A percentile compares a stretch with the other conserved stretches of the same genome.
These are phyloP conservation scores for Lentinula aciculospora DNA, from an alignment of 768 basidiomycete genomes.

Conservation along the genomic window DNA sequence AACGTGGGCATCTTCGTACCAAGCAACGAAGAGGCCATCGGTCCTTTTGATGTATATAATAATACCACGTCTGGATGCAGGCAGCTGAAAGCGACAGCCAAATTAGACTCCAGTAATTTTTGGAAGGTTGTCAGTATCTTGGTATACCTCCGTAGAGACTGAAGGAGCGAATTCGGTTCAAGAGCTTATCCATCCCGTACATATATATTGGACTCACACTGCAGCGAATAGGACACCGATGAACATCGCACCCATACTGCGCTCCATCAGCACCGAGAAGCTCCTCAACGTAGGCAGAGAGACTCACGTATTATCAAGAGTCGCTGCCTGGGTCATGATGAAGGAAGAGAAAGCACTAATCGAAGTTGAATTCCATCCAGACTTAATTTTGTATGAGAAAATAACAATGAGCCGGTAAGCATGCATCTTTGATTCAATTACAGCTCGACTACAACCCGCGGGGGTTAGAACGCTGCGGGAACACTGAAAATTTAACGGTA, in stretches of 20 bases:
- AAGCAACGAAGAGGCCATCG: not conserved
- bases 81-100: not conserved
- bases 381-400: not conserved
- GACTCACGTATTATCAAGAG: slow-evolving; percentile 2
- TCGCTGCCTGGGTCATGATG: not conserved
- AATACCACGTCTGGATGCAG: slow-evolving; percentile 2
- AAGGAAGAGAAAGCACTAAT: no score
- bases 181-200: not conserved
- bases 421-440: not conserved
- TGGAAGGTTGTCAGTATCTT: not conserved
- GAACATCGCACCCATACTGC: slow-evolving; percentile 5
- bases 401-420: not conserved
- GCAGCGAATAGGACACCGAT: not conserved
- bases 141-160: not conserved
- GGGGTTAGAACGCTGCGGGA: not conserved
- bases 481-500: not conserved
- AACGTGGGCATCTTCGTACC: not conserved
- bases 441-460: not conserved
- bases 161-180: not conserved
- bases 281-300: not conserved
- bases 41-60: slow-evolving; percentile 2
- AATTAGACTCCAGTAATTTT: not conserved
- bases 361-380: not conserved
- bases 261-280: no score
- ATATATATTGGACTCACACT: not conserved